Conservation (phyloP, 345 rosid species). For the Noccaea bulbosa region DNA sequence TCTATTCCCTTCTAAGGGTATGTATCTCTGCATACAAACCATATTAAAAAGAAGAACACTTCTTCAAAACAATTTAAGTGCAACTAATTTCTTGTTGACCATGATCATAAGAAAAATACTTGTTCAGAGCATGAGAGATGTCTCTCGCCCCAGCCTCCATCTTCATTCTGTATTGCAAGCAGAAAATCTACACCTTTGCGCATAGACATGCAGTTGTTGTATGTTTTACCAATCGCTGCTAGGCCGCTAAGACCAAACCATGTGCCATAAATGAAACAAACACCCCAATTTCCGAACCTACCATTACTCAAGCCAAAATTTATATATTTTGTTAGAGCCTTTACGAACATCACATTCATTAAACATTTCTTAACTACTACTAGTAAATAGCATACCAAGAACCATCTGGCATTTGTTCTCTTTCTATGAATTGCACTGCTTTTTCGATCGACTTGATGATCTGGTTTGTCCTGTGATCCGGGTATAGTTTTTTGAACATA, state of each 20-base stretch:
- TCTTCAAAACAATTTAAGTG: background rate
- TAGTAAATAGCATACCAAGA: conserved; percentile 46
- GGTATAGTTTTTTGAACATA: conserved; percentile 47
- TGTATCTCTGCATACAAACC: conserved; percentile 26
- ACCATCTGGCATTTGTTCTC: conserved; percentile 48
- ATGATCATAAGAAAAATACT: background rate
- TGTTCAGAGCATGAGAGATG: conserved; percentile 15
- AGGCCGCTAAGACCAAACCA: conserved; percentile 35
- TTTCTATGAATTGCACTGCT: conserved; percentile 43
- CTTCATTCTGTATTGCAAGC: conserved; percentile 15
- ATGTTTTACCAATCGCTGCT: conserved; percentile 23
- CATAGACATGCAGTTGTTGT: background rate
- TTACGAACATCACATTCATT: background rate
- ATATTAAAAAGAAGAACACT: background rate
- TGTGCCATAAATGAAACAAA: conserved; percentile 40
- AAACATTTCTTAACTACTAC: background rate
- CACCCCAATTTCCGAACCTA: conserved; percentile 30
- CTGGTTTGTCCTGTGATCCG: conserved; percentile 49
- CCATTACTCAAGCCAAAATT: background rate
- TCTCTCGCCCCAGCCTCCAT: conserved; percentile 47
- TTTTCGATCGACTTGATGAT: conserved; percentile 41
- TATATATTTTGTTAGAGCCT: background rate
- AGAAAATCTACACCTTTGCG: conserved; percentile 24
- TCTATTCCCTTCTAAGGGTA: conserved; percentile 45
- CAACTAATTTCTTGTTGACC: background rate